These are phyloP conservation scores for Stagonosporopsis tanaceti DNA, from an alignment of 2,329 filamentous ascomycete species.

Conservation along the genomic window DNA sequence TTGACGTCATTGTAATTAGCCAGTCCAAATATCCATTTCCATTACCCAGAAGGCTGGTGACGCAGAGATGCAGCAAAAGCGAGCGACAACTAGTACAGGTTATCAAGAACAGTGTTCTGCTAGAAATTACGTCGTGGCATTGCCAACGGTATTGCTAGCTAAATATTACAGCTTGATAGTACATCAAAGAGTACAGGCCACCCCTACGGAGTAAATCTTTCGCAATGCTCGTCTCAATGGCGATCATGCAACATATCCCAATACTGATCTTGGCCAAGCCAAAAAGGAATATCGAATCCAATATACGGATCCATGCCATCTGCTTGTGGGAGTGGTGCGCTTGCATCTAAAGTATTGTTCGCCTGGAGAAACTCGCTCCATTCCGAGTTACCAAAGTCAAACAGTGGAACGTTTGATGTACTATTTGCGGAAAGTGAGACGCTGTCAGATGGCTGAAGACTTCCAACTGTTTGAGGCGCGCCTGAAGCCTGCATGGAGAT, in stretches of 20 bases:
- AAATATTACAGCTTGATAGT: background rate
- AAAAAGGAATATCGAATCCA: conserved; percentile 49
- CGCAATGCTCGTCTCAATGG: background rate
- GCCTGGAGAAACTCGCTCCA: conserved; percentile 24
- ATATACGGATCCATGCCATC: conserved; percentile 39
- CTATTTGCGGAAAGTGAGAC: background rate
- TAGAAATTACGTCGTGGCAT: background rate
- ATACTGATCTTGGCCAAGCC: conserved; percentile 47
- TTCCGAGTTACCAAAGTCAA: conserved; percentile 14
- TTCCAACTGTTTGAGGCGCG: background rate
- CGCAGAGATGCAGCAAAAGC: no score
- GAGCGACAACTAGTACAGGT: background rate
- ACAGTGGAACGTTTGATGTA: background rate
- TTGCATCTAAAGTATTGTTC: background rate
- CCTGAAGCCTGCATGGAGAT: background rate
- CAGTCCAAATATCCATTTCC: no score
- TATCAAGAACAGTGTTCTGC: background rate
- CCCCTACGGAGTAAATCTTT: background rate
- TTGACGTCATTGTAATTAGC: no score
- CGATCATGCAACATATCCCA: conserved; percentile 31
- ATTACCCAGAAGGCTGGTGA: background rate
- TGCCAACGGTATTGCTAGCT: background rate
- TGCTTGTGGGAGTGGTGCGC: conserved; percentile 1
- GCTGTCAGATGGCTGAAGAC: background rate
- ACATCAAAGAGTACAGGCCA: background rate